Evolutionary conservation across 177 flowering plant species (phyloP).

Genomic region (Vitis hybrid): DNA sequence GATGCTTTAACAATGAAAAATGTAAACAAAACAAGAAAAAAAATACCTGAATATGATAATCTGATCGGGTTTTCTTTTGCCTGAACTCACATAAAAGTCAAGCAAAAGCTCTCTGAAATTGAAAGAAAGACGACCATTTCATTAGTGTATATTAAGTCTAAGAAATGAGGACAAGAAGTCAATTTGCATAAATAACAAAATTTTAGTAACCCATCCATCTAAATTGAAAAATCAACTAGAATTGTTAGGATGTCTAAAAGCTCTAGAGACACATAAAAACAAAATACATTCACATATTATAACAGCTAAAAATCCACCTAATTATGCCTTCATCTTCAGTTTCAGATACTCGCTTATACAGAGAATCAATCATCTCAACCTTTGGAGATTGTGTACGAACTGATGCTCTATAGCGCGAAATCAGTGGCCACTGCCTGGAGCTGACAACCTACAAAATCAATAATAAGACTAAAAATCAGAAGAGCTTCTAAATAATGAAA

Average conservation of each 20-base stretch:
- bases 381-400: conserved; percentile 74
- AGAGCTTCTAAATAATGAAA: too few species aligned
- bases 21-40: neutral
- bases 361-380: conserved; percentile 66
- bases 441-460: conserved; percentile 53
- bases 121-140: neutral
- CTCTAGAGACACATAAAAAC: too few species aligned
- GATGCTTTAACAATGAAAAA: neutral
- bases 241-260: neutral
- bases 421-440: conserved; percentile 69
- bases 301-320: conserved; percentile 28
- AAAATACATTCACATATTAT: neutral
- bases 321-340: conserved; percentile 64
- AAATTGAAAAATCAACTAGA: too few species aligned
- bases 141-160: neutral
- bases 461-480: too few species aligned
- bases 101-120: conserved; percentile 54
- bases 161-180: neutral
- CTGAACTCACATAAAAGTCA: conserved; percentile 61
- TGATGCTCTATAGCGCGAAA: conserved; percentile 66
- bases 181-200: neutral
- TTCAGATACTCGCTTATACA: conserved; percentile 52
- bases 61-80: conserved; percentile 68
- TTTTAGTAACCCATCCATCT: too few species aligned
- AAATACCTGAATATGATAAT: conserved; percentile 66